phyloP scores from a whole-genome alignment of 1,139 yeast genomes.

The Debaryomyces nepalensis region DNA sequence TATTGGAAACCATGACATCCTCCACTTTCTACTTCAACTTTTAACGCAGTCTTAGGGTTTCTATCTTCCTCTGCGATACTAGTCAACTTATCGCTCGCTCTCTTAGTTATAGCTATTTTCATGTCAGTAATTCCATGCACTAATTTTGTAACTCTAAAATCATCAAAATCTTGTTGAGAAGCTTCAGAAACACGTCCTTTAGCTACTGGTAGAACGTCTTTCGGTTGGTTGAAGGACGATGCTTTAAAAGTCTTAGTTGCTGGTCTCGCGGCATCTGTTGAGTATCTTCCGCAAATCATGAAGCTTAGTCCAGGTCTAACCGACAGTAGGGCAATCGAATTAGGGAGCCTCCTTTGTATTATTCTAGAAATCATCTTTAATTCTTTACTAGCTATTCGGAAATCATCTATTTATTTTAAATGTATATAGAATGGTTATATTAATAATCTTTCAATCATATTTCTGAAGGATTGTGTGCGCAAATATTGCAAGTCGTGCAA shows the following conservation, averaged over 20 bases:
- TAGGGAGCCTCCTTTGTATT: not conserved
- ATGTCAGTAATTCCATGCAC: slow-evolving; percentile 42
- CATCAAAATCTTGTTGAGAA: slow-evolving; percentile 32
- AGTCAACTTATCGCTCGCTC: slow-evolving; percentile 56
- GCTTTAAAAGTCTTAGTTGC: slow-evolving; percentile 29
- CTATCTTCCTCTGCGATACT: slow-evolving; percentile 60
- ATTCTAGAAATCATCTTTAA: slow-evolving; percentile 10
- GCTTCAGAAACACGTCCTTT: slow-evolving; percentile 17
- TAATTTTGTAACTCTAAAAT: slow-evolving; percentile 36
- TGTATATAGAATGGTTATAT: slow-evolving; percentile 4
- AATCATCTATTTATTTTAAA: slow-evolving; percentile 5
- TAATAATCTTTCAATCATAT: slow-evolving; percentile 7
- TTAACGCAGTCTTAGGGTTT: slow-evolving; percentile 64
- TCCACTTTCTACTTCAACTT: slow-evolving; percentile 90
- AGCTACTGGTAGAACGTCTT: slow-evolving; percentile 15
- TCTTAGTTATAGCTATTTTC: slow-evolving; percentile 43
- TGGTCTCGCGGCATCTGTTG: slow-evolving; percentile 2
- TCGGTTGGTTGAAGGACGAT: slow-evolving; percentile 32
- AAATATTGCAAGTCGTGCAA: slow-evolving; percentile 1
- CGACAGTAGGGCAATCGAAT: not conserved
- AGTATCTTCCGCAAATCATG: not conserved
- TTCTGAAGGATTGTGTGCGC: not conserved
- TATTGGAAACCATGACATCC: slow-evolving; percentile 99
- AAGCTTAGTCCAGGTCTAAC: not conserved
- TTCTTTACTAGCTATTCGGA: not conserved